Evolutionary conservation across 1,284 basidiomycete species (phyloP).

Genomic region (Ustilago cynodontis): DNA sequence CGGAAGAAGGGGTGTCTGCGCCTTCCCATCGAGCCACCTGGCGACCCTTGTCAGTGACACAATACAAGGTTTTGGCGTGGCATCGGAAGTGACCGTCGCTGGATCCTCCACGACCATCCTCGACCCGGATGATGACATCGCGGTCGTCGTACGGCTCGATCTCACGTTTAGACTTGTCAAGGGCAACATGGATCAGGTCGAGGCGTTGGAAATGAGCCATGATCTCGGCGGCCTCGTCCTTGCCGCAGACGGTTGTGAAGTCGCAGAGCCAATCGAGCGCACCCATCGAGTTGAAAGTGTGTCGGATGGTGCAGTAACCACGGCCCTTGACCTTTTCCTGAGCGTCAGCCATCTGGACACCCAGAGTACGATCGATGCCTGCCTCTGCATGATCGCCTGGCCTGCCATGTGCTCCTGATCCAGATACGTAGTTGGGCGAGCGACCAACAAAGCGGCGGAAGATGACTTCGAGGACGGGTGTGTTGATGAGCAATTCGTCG

Average conservation of each 20-base stretch:
- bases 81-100: conserved; percentile 83
- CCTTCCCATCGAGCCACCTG: conserved; percentile 80
- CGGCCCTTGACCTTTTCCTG: conserved; percentile 76
- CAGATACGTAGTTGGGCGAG: conserved; percentile 48
- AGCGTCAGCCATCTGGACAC: conserved; percentile 74
- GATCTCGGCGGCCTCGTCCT: conserved; percentile 97
- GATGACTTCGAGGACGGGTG: conserved; percentile 90
- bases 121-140: conserved; percentile 59
- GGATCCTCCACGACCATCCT: conserved; percentile 53
- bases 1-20: conserved; percentile 22
- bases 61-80: conserved; percentile 93
- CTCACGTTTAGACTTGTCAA: conserved; percentile 71
- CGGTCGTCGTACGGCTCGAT: conserved; percentile 55
- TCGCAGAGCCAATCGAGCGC: conserved; percentile 98
- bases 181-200: conserved; percentile 84
- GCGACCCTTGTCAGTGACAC: conserved; percentile 89
- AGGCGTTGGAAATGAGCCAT: conserved; percentile 97
- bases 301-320: conserved; percentile 82
- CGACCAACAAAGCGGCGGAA: conserved; percentile 94
- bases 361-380: conserved; percentile 72
- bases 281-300: conserved; percentile 85
- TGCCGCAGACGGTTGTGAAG: conserved; percentile 93
- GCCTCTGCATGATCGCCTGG: conserved; percentile 15
- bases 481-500: conserved; percentile 97
- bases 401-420: conserved; percentile 2